A percentile compares a stretch with the other conserved stretches of the same genome.
Conservation (phyloP, 768 basidiomycete species). For the Rhizopogon salebrosus region DNA sequence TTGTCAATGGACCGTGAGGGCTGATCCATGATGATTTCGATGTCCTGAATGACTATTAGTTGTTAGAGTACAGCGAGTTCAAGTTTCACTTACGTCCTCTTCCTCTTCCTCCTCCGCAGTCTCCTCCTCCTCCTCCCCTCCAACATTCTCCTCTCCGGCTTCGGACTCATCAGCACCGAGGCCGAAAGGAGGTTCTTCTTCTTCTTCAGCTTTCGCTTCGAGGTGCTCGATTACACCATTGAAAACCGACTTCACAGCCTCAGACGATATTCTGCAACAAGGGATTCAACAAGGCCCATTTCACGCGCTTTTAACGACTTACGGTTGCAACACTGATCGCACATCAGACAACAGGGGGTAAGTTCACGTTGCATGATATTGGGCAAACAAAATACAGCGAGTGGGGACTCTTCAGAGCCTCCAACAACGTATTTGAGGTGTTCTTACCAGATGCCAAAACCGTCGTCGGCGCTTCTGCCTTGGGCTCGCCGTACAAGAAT, state of each 20-base stretch:
- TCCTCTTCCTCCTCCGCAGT: slow-evolving; percentile 15
- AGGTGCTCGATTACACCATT: slow-evolving; percentile 48
- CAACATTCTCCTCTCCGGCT: slow-evolving; percentile 33
- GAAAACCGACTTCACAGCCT: slow-evolving; percentile 33
- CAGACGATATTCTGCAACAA: slow-evolving; percentile 33
- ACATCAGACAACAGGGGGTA: slow-evolving; percentile 32
- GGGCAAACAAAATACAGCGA: slow-evolving; percentile 27
- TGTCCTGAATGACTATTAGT: slow-evolving; percentile 44
- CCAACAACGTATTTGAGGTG: slow-evolving; percentile 19
- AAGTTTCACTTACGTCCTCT: slow-evolving; percentile 36
- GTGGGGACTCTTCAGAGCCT: slow-evolving; percentile 23
- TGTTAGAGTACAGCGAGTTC: neutral
- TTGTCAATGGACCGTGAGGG: slow-evolving; percentile 69
- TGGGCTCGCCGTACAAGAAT: slow-evolving; percentile 64
- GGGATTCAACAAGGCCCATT: slow-evolving; percentile 15
- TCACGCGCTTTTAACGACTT: slow-evolving; percentile 37
- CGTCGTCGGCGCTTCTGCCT: slow-evolving; percentile 27
- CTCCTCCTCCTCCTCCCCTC: slow-evolving; percentile 38
- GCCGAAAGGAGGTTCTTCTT: slow-evolving; percentile 27
- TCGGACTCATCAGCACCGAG: slow-evolving; percentile 16
- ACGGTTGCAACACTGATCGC: slow-evolving; percentile 56
- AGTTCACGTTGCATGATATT: slow-evolving; percentile 39
- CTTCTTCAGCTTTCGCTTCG: slow-evolving; percentile 40
- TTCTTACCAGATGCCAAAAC: slow-evolving; percentile 42
- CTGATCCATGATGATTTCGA: slow-evolving; percentile 90